Conservation (phyloP, 768 basidiomycete species). For the Rhodocollybia butyracea region DNA sequence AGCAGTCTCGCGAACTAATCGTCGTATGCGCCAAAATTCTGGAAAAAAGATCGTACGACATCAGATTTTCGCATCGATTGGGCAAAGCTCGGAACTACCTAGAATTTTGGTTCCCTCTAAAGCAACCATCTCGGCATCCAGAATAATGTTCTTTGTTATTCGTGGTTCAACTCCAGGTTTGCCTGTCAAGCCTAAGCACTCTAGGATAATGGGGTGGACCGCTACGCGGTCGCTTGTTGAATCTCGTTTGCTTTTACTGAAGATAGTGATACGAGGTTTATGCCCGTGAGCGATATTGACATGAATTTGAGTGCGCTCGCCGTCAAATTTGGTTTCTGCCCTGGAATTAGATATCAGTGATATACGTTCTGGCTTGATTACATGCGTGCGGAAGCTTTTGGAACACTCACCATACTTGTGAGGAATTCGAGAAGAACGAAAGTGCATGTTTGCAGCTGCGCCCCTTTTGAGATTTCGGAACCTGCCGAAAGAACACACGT, state of each 20-base stretch:
- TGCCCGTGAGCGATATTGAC: slow-evolving; percentile 44
- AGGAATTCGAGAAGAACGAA: slow-evolving; percentile 34
- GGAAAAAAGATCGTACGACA: neutral
- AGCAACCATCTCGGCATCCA: slow-evolving; percentile 92
- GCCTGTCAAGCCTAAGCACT: slow-evolving; percentile 47
- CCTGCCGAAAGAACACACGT: slow-evolving; percentile 31
- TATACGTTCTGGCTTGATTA: no score
- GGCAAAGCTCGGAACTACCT: neutral
- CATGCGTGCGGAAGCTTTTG: no score
- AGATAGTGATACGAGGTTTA: slow-evolving; percentile 61
- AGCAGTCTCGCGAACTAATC: slow-evolving; percentile 57
- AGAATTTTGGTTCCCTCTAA: slow-evolving; percentile 60
- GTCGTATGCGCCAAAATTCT: slow-evolving; percentile 79
- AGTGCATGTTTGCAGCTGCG: slow-evolving; percentile 56
- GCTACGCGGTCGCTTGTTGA: slow-evolving; percentile 74
- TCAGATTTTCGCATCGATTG: neutral
- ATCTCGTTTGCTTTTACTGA: slow-evolving; percentile 84
- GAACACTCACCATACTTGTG: no score
- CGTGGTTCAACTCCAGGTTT: slow-evolving; percentile 11
- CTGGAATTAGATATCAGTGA: no score
- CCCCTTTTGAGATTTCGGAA: slow-evolving; percentile 84
- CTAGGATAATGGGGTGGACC: slow-evolving; percentile 59
- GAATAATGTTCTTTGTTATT: slow-evolving; percentile 41
- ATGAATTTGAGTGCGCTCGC: slow-evolving; percentile 93
- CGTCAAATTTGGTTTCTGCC: slow-evolving; percentile 94